Evolutionary conservation across 257 asterid genomes (phyloP), one percentile per base, ranked within the genome.

Genomic region (Capsicum pubescens): DNA sequence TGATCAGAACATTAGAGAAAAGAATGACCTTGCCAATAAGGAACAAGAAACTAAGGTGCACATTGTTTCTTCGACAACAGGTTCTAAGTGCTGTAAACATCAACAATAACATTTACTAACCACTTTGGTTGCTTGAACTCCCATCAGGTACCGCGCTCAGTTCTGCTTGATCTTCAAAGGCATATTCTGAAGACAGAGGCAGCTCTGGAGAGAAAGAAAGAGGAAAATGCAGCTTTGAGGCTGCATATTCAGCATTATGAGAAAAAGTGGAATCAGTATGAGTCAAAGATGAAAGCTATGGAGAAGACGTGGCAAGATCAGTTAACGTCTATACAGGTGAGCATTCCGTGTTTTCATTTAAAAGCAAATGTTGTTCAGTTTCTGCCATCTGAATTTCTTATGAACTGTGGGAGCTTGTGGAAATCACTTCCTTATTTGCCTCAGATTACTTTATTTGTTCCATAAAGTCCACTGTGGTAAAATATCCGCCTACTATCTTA

Each of bases 271-370:
- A 82, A 54, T 80, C 85, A 82, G 21, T 83, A 89, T 17, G 97
- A 95, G 85, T 88, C 90, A 55, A 91, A 87, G 42, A 95, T 95
- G 95, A 86, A 84, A 61, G 86, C 86, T 48, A 85, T 89, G 95
- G 98, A 95, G 86, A 92, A 86, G 79, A 84, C 82, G 83, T 95
- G 98, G 98, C 98, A 95, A 83, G 95, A 95, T 87, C 91, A 95
- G 79, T 87, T 95, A 46, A 89, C 87, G 58, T 79, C 91, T 63
- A 82, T 92, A 74, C 97, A 95, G 86, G 97, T 94, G 69, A 89
- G 94, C 61, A 83, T 26, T 50, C 17, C 1, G 4, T 50, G 55
- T n/a, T 50, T 5, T 19, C 42, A 44, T 64, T 17, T 67, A 26
- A 63, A 61, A 63, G 70, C 42, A 26, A 26, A 64, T 26, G 44